These are phyloP conservation scores for Monascus purpureus DNA, from an alignment of 495 filamentous ascomycete genomes.

Conservation along the genomic window DNA sequence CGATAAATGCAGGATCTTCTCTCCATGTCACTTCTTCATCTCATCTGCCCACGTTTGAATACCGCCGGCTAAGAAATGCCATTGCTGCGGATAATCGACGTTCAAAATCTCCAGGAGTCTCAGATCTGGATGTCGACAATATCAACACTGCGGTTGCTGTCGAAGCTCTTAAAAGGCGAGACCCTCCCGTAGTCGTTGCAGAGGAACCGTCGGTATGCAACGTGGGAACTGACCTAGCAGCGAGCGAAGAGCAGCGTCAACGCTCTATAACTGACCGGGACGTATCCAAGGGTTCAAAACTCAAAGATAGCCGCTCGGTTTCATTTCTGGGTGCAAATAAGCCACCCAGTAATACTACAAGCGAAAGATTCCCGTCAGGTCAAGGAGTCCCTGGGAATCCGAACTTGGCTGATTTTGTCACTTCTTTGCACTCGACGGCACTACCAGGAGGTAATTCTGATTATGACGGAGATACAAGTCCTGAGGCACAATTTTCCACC, in stretches of 20 bases:
- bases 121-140: not conserved
- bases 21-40: conserved; percentile 26
- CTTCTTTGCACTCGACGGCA: conserved; percentile 26
- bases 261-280: not conserved
- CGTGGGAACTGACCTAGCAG: not conserved
- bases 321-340: conserved; percentile 2
- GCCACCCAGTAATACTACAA: conserved; percentile 8
- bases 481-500: conserved; percentile 30
- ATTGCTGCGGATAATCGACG: conserved; percentile 1
- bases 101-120: conserved; percentile 1
- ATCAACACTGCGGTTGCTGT: not conserved
- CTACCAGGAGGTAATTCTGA: conserved; percentile 12
- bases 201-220: not conserved
- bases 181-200: not conserved
- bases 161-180: not conserved
- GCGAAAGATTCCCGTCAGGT: conserved; percentile 26
- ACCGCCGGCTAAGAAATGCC: conserved; percentile 16
- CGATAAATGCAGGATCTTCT: conserved; percentile 9
- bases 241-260: no score
- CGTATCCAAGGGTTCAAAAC: conserved; percentile 8
- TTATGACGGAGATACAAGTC: conserved; percentile 7
- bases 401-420: conserved; percentile 17
- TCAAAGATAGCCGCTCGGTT: conserved; percentile 5
- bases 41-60: conserved; percentile 32
- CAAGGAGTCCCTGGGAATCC: conserved; percentile 16